phyloP scores from a whole-genome alignment of 306 rosid species.

The Hippophae gyantsensis region DNA sequence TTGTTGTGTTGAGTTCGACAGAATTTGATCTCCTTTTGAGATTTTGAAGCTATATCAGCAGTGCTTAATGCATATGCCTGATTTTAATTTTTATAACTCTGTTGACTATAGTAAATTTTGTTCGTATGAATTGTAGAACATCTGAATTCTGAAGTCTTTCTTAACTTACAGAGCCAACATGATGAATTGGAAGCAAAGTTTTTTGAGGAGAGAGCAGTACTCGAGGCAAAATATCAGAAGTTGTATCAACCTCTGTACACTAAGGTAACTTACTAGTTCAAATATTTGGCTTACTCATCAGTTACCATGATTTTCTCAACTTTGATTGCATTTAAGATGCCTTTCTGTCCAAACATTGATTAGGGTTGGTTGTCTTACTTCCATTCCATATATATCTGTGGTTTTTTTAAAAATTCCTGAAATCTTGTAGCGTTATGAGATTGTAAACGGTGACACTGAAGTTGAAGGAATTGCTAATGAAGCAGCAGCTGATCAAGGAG shows the following conservation, averaged over 20 bases:
- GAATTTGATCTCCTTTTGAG: too few relatives aligned
- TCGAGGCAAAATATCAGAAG: constrained; percentile 85
- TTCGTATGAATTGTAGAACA: neutral
- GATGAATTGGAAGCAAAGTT: constrained; percentile 74
- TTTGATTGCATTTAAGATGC: neutral
- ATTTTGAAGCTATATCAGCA: too few relatives aligned
- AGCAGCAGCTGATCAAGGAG: constrained; percentile 31
- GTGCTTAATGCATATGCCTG: too few relatives aligned
- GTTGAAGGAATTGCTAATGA: constrained; percentile 49
- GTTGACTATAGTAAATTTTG: too few relatives aligned
- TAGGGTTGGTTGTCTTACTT: neutral
- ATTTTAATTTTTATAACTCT: too few relatives aligned
- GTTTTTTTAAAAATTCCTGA: neutral
- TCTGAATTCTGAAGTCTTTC: neutral
- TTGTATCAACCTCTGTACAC: constrained; percentile 64
- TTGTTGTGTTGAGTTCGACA: too few relatives aligned
- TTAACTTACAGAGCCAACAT: constrained; percentile 50
- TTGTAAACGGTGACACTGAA: constrained; percentile 66
- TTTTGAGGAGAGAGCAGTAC: constrained; percentile 87
- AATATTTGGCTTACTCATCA: too few relatives aligned
- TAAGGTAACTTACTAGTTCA: constrained; percentile 34
- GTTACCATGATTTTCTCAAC: too few relatives aligned
- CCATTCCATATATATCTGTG: neutral
- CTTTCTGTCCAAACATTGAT: neutral
- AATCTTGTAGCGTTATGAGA: constrained; percentile 54